Conservation (phyloP, 2,329 filamentous ascomycete species). For the Metarhizium brunneum region DNA sequence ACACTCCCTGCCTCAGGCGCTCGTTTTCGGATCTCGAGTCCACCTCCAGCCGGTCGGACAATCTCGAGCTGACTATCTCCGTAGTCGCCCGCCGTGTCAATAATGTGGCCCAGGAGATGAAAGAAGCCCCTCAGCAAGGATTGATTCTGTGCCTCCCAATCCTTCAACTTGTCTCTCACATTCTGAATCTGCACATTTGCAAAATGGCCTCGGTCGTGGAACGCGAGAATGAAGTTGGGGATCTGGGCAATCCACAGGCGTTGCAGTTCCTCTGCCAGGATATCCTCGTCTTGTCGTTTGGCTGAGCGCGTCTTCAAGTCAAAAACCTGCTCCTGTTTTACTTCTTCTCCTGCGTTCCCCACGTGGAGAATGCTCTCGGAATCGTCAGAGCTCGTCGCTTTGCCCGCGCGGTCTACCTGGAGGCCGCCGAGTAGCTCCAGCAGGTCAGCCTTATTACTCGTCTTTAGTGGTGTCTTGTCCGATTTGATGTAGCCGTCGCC, state of each 20-base stretch:
- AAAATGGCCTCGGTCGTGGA: slow-evolving; percentile 27
- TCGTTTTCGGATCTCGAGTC: slow-evolving; percentile 17
- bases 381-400: background rate
- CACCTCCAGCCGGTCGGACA: slow-evolving; percentile 5
- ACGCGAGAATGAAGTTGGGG: slow-evolving; percentile 30
- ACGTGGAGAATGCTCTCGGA: background rate
- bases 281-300: slow-evolving; percentile 15
- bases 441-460: background rate
- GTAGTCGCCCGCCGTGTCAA: slow-evolving; percentile 5
- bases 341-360: slow-evolving; percentile 10
- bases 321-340: slow-evolving; percentile 26
- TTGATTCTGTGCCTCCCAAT: slow-evolving; percentile 27
- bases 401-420: too few relatives aligned
- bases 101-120: slow-evolving; percentile 13
- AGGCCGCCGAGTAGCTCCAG: background rate
- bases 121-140: slow-evolving; percentile 19
- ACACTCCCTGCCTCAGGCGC: slow-evolving; percentile 12
- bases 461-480: background rate
- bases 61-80: slow-evolving; percentile 15
- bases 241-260: slow-evolving; percentile 33
- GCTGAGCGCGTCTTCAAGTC: slow-evolving; percentile 35
- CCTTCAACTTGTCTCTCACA: slow-evolving; percentile 17
- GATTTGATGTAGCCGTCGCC: slow-evolving; percentile 17
- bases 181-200: slow-evolving; percentile 24
- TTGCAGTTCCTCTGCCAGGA: slow-evolving; percentile 26